A percentile compares a stretch with the other conserved stretches of the same genome.
Conservation (phyloP, 345 rosid species). For the Camelina sativa region DNA sequence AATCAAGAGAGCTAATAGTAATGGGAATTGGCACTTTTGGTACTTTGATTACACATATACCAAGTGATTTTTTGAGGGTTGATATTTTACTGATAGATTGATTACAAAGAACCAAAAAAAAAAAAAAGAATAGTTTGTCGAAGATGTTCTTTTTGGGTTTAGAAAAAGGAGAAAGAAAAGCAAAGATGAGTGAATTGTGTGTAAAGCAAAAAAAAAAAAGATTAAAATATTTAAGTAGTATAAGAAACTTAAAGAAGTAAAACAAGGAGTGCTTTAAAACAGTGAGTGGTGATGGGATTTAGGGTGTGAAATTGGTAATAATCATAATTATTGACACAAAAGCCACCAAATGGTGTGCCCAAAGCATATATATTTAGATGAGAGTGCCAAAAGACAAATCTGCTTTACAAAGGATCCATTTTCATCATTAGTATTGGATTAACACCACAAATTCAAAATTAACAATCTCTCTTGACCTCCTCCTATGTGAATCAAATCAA, state of each 20-base stretch:
- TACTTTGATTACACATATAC: constrained; percentile 33
- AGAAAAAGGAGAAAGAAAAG: constrained; percentile 31
- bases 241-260: constrained; percentile 40
- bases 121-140: constrained; percentile 14
- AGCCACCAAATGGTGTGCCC: constrained; percentile 44
- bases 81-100: constrained; percentile 32
- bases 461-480: background rate
- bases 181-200: constrained; percentile 44
- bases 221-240: constrained; percentile 30
- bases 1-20: constrained; percentile 22
- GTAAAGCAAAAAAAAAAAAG: constrained; percentile 42
- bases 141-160: constrained; percentile 16
- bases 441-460: constrained; percentile 33
- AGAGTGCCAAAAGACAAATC: constrained; percentile 46
- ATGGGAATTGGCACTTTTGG: constrained; percentile 31
- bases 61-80: constrained; percentile 36
- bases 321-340: constrained; percentile 45
- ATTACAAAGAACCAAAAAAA: background rate
- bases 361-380: constrained; percentile 42
- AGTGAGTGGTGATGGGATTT: constrained; percentile 41
- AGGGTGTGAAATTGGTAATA: constrained; percentile 43
- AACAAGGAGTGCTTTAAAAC: constrained; percentile 40
- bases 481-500: constrained; percentile 35
- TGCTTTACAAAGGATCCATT: constrained; percentile 38
- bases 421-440: constrained; percentile 43